Conservation (phyloP, 257 asterid species). For the Petrea volubilis region DNA sequence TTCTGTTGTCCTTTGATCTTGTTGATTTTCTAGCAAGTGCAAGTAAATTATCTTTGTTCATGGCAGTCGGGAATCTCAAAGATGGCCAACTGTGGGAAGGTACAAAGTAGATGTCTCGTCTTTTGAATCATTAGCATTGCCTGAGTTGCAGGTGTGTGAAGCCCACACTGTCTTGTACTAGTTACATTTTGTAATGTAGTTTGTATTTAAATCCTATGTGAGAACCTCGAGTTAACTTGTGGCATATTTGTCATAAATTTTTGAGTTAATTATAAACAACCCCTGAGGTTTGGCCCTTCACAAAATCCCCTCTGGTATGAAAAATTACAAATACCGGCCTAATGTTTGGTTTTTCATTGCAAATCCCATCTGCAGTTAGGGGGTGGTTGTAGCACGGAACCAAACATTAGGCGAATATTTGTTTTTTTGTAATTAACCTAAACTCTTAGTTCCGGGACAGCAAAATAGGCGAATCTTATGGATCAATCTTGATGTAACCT, state of each 20-base stretch:
- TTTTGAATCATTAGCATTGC: conserved; percentile 80
- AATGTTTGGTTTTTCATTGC: too few relatives aligned
- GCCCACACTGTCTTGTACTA: not conserved
- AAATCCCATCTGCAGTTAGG: too few relatives aligned
- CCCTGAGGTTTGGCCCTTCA: too few relatives aligned
- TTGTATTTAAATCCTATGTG: not conserved
- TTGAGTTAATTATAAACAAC: too few relatives aligned
- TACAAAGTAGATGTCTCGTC: conserved; percentile 83
- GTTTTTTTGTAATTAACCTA: too few relatives aligned
- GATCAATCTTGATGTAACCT: conserved; percentile 26
- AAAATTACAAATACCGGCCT: too few relatives aligned
- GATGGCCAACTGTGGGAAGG: conserved; percentile 91
- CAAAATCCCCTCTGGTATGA: too few relatives aligned
- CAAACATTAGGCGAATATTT: too few relatives aligned
- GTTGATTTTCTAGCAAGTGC: conserved; percentile 5
- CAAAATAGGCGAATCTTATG: not conserved
- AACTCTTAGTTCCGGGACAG: too few relatives aligned
- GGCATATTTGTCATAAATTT: not conserved
- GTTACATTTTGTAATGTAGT: not conserved
- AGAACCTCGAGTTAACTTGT: not conserved
- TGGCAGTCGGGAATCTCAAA: conserved; percentile 65
- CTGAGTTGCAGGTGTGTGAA: conserved; percentile 78
- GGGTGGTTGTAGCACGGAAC: too few relatives aligned
- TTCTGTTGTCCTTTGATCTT: not conserved
- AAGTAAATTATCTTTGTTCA: conserved; percentile 22